Evolutionary conservation across 352 stramenopile species (phyloP).

Genomic region (Globisporangium apiculatum): DNA sequence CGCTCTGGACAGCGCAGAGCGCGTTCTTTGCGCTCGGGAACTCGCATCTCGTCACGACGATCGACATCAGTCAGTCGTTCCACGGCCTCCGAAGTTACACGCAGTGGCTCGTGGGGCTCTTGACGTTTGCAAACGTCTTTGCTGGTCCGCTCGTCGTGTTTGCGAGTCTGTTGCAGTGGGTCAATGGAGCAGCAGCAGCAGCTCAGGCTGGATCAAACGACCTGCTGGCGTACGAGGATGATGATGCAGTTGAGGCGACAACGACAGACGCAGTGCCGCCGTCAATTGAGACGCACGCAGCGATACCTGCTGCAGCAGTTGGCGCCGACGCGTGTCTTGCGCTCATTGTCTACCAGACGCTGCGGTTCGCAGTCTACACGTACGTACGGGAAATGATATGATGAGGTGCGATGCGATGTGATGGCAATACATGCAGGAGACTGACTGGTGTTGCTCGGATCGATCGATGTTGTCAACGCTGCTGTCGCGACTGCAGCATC

Average conservation of each 20-base stretch:
- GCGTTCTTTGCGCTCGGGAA: slow-evolving; percentile 85
- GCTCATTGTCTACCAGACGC: slow-evolving; percentile 48
- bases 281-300: neutral
- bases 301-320: neutral
- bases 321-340: slow-evolving; percentile 12
- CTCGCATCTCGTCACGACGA: slow-evolving; percentile 84
- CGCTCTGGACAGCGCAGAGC: slow-evolving; percentile 48
- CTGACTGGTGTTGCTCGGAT: slow-evolving; percentile 2
- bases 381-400: slow-evolving; percentile 17
- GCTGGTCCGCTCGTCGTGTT: slow-evolving; percentile 67
- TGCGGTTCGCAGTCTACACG: slow-evolving; percentile 64
- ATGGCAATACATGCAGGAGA: no score
- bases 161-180: slow-evolving; percentile 36
- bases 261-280: neutral
- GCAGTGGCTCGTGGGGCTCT: slow-evolving; percentile 62
- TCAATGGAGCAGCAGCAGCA: slow-evolving; percentile 5
- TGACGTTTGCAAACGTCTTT: slow-evolving; percentile 75
- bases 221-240: no score
- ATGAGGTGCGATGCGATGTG: no score
- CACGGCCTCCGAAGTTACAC: slow-evolving; percentile 74
- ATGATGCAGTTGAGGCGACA: neutral
- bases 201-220: no score
- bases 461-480: neutral
- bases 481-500: slow-evolving; percentile 22
- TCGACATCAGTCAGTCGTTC: slow-evolving; percentile 87